These are phyloP conservation scores for Jamesozyma jinghongensis DNA, from an alignment of 805 yeast species.

Conservation along the genomic window DNA sequence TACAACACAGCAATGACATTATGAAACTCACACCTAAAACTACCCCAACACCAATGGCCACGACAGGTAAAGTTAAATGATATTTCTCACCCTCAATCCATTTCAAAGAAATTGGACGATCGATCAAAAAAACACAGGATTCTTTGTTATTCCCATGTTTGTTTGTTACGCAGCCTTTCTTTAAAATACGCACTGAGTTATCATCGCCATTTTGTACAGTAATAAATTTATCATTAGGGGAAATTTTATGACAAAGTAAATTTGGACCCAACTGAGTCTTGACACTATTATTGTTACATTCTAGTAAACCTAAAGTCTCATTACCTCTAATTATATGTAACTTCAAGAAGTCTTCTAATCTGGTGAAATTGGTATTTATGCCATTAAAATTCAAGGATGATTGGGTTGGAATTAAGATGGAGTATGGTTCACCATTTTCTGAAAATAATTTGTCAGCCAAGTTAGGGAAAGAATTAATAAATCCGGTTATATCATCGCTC, in stretches of 20 bases:
- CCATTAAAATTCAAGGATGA: slow-evolving; percentile 46
- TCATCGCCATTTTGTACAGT: slow-evolving; percentile 41
- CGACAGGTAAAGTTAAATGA: slow-evolving; percentile 54
- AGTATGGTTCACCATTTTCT: slow-evolving; percentile 33
- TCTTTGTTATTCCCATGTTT: slow-evolving; percentile 7
- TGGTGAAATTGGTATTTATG: slow-evolving; percentile 35
- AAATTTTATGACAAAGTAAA: slow-evolving; percentile 36
- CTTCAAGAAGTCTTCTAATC: slow-evolving; percentile 46
- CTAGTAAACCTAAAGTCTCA: slow-evolving; percentile 38
- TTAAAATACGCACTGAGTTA: slow-evolving; percentile 49
- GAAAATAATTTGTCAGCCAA: slow-evolving; percentile 33
- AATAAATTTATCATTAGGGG: slow-evolving; percentile 32
- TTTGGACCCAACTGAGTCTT: slow-evolving; percentile 37
- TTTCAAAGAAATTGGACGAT: slow-evolving; percentile 52
- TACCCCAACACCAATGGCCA: slow-evolving; percentile 61
- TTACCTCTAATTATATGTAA: slow-evolving; percentile 62
- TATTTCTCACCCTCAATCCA: slow-evolving; percentile 52
- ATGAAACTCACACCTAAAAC: slow-evolving; percentile 44
- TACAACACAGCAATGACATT: slow-evolving; percentile 10
- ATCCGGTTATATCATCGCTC: slow-evolving; percentile 37
- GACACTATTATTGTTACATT: slow-evolving; percentile 33
- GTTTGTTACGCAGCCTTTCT: slow-evolving; percentile 50
- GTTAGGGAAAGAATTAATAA: slow-evolving; percentile 38
- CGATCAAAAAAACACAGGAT: slow-evolving; percentile 55
- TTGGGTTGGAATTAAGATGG: slow-evolving; percentile 66